A percentile compares a stretch with the other conserved stretches of the same genome.
Evolutionary conservation across 2,329 filamentous ascomycete species (phyloP).

Genomic region (Coniella vitis): DNA sequence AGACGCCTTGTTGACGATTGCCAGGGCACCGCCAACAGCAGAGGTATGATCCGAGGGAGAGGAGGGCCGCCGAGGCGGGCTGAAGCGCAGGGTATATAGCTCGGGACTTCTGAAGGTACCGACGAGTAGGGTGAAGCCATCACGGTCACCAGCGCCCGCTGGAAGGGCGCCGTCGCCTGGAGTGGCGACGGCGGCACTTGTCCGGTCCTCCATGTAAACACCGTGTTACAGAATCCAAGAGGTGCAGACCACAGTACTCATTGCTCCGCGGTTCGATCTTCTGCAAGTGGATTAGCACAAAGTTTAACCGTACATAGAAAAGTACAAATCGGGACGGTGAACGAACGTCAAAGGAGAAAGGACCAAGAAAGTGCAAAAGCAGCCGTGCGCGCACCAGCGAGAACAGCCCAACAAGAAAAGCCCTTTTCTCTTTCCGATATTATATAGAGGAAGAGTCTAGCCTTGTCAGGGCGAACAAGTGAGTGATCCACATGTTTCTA

Average conservation of each 20-base stretch:
- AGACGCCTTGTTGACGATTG: slow-evolving; percentile 6
- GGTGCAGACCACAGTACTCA: too few relatives aligned
- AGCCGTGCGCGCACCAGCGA: too few relatives aligned
- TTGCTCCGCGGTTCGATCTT: too few relatives aligned
- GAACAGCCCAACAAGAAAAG: too few relatives aligned
- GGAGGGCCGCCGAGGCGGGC: background rate
- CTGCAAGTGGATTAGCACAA: too few relatives aligned
- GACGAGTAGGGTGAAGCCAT: slow-evolving; percentile 13
- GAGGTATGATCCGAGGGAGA: background rate
- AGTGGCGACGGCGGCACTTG: background rate
- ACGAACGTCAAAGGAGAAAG: background rate
- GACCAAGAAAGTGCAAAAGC: too few relatives aligned
- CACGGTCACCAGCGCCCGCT: background rate
- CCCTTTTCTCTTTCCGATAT: too few relatives aligned
- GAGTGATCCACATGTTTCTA: background rate
- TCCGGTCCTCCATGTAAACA: background rate
- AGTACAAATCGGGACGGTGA: too few relatives aligned
- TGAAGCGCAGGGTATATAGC: slow-evolving; percentile 12
- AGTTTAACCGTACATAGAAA: too few relatives aligned
- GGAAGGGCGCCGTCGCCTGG: background rate
- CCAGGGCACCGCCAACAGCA: background rate
- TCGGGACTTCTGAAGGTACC: slow-evolving; percentile 13
- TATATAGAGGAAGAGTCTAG: background rate
- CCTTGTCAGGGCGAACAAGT: background rate
- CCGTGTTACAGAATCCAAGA: too few relatives aligned